Percentiles rank a stretch among this genome's conserved stretches.
phyloP scores from a whole-genome alignment of 148 eudicot genomes.

The Selenicereus undatus region DNA sequence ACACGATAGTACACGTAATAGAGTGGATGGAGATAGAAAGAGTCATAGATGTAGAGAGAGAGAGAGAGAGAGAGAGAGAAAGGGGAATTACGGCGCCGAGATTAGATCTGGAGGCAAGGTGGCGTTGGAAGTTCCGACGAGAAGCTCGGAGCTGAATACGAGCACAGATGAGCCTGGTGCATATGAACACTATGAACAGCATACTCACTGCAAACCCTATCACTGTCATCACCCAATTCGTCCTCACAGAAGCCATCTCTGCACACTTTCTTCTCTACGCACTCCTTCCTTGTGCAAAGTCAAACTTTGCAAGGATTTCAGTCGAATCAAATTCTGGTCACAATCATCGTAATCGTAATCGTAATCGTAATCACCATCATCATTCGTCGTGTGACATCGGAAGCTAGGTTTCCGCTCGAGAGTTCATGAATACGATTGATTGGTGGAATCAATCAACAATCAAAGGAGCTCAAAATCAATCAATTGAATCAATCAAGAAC shows the following conservation, averaged over 20 bases:
- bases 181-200: slow-evolving; percentile 84
- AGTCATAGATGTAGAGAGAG: background rate
- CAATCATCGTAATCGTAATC: background rate
- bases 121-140: slow-evolving; percentile 49
- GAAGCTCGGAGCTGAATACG: slow-evolving; percentile 65
- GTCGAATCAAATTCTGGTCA: background rate
- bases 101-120: slow-evolving; percentile 56
- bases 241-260: slow-evolving; percentile 53
- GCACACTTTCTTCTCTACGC: slow-evolving; percentile 1
- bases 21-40: background rate
- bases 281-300: background rate
- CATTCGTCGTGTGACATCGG: background rate
- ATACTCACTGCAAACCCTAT: slow-evolving; percentile 82
- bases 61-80: slow-evolving; percentile 3
- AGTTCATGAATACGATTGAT: background rate
- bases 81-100: slow-evolving; percentile 48
- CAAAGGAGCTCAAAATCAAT: background rate
- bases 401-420: background rate
- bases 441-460: background rate
- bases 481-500: background rate
- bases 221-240: slow-evolving; percentile 93
- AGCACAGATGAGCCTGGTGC: slow-evolving; percentile 87
- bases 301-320: background rate
- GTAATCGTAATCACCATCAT: background rate
- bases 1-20: background rate